Conservation (phyloP, 352 stramenopile genomes). For the Phytopythium aichiense region DNA sequence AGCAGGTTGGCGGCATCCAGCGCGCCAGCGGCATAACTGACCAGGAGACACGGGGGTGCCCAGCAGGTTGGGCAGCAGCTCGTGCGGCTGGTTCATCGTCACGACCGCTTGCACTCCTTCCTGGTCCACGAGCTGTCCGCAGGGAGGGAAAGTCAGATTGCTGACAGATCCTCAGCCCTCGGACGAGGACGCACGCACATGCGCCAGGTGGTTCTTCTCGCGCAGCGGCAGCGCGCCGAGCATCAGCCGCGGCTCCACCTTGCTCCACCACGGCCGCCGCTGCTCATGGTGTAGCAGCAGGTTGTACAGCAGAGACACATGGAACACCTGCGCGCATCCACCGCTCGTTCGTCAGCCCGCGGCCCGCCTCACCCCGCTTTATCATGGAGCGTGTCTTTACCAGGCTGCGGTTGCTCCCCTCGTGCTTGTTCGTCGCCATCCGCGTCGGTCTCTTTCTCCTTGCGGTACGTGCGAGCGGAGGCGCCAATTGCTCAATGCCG, state of each 20-base stretch:
- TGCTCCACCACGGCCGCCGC: constrained; percentile 69
- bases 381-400: not conserved
- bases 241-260: constrained; percentile 53
- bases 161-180: not conserved
- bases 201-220: constrained; percentile 46
- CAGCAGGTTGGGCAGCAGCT: constrained; percentile 65
- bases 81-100: constrained; percentile 72
- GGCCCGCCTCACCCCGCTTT: too few species aligned
- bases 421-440: not conserved
- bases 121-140: constrained; percentile 34
- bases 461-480: not conserved
- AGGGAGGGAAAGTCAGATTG: not conserved
- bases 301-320: constrained; percentile 83
- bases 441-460: not conserved
- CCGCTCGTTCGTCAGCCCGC: not conserved
- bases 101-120: constrained; percentile 65
- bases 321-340: constrained; percentile 43
- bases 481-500: not conserved
- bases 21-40: constrained; percentile 6
- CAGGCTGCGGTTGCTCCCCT: constrained; percentile 3
- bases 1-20: too few species aligned
- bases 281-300: constrained; percentile 38
- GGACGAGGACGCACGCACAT: constrained; percentile 13
- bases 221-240: constrained; percentile 66
- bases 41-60: constrained; percentile 53